Evolutionary conservation across 164 flowering plant genomes (phyloP).

Genomic region (Magnolia sinica): DNA sequence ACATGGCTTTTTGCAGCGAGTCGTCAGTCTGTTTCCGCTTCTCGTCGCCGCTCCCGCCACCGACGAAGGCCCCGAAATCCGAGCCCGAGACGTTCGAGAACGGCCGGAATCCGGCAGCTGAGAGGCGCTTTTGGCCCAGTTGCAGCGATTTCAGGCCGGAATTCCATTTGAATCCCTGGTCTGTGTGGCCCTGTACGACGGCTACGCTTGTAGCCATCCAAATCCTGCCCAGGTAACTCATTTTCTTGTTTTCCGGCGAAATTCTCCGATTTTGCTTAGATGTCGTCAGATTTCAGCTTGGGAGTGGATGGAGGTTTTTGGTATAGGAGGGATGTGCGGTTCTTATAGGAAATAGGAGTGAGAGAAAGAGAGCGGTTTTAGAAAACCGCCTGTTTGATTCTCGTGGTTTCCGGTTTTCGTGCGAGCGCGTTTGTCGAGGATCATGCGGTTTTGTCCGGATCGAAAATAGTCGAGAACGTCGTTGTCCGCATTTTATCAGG

Average conservation of each 20-base stretch:
- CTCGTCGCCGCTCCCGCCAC: slow-evolving; percentile 16
- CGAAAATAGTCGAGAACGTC: no score
- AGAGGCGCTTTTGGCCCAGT: slow-evolving; percentile 11
- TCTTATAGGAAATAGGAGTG: not conserved
- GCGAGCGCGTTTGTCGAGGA: no score
- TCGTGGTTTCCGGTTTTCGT: slow-evolving; percentile 4
- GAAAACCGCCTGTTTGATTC: not conserved
- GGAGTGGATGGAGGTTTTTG: not conserved
- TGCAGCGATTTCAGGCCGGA: slow-evolving; percentile 30
- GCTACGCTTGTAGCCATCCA: slow-evolving; percentile 60
- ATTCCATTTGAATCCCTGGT: slow-evolving; percentile 33
- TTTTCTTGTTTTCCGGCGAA: slow-evolving; percentile 11
- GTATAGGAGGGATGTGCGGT: not conserved
- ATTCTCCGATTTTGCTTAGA: not conserved
- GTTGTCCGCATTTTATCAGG: no score
- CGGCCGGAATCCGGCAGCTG: slow-evolving; percentile 11
- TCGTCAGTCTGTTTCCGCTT: slow-evolving; percentile 31
- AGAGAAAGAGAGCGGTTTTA: not conserved
- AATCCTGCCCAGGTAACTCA: slow-evolving; percentile 45
- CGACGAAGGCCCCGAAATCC: slow-evolving; percentile 14
- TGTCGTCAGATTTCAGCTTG: not conserved
- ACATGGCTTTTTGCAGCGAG: slow-evolving; percentile 48
- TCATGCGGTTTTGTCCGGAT: no score
- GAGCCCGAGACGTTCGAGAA: slow-evolving; percentile 13
- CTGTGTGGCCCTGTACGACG: slow-evolving; percentile 47